phyloP scores from a whole-genome alignment of 2,329 filamentous ascomycete species.

The Macrophomina pseudophaseolina region DNA sequence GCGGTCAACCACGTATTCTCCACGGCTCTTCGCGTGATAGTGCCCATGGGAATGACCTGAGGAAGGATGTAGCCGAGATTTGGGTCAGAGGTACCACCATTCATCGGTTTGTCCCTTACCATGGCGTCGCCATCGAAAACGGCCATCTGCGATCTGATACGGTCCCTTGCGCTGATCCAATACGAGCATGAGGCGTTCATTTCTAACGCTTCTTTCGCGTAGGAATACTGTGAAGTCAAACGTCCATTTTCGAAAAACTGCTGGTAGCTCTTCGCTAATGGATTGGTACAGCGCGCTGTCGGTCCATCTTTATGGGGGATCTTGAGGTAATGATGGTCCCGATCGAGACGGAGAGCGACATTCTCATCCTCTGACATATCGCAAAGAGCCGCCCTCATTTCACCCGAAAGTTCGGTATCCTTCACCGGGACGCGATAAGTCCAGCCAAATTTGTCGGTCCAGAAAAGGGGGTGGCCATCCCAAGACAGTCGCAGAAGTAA shows the following conservation, averaged over 20 bases:
- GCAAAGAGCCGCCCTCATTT: slow-evolving; percentile 68
- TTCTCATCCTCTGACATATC: slow-evolving; percentile 79
- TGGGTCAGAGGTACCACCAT: slow-evolving; percentile 32
- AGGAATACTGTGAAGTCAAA: slow-evolving; percentile 82
- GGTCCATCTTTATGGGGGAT: slow-evolving; percentile 96
- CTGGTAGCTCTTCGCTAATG: slow-evolving; percentile 89
- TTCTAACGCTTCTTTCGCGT: slow-evolving; percentile 92
- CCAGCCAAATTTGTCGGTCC: slow-evolving; percentile 94
- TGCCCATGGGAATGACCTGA: slow-evolving; percentile 97
- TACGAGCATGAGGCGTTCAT: slow-evolving; percentile 99
- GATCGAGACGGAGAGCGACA: slow-evolving; percentile 68
- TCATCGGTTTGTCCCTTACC: slow-evolving; percentile 30
- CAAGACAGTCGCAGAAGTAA: slow-evolving; percentile 82
- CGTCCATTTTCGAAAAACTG: slow-evolving; percentile 89
- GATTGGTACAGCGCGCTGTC: slow-evolving; percentile 79
- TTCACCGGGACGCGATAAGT: slow-evolving; percentile 74
- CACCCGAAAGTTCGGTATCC: slow-evolving; percentile 41
- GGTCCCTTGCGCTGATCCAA: slow-evolving; percentile 94
- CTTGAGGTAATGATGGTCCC: slow-evolving; percentile 77
- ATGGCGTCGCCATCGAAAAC: slow-evolving; percentile 74
- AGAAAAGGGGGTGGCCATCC: slow-evolving; percentile 87
- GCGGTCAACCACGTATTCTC: slow-evolving; percentile 99
- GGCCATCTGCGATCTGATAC: slow-evolving; percentile 94
- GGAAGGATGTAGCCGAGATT: slow-evolving; percentile 85
- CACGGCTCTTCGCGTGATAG: slow-evolving; percentile 89